These are phyloP conservation scores for Cercis canadensis DNA, from an alignment of 306 rosid species.

Conservation along the genomic window DNA sequence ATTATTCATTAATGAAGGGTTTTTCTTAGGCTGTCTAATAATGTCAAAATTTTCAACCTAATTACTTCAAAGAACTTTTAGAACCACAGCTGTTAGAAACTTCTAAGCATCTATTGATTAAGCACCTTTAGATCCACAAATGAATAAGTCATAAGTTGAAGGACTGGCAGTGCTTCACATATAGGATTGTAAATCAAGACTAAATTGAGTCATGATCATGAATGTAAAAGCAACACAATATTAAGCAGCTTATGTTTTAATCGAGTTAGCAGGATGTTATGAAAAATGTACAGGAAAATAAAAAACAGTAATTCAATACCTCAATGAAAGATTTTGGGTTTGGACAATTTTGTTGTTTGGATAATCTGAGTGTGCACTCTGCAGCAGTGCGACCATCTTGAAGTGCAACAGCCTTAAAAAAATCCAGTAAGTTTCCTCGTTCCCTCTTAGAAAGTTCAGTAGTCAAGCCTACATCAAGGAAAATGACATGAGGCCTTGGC, in stretches of 20 bases:
- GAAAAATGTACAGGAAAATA: constrained; percentile 35
- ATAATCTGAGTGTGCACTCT: constrained; percentile 74
- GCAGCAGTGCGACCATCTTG: constrained; percentile 74
- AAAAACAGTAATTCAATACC: constrained; percentile 47
- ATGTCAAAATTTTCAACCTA: constrained; percentile 11
- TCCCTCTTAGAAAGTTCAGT: constrained; percentile 75
- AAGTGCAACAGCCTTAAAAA: constrained; percentile 79
- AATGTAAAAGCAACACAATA: background rate
- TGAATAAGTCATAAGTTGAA: constrained; percentile 6
- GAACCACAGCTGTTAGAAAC: constrained; percentile 14
- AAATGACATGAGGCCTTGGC: constrained; percentile 78
- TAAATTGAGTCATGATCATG: constrained; percentile 6
- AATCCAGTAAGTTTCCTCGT: constrained; percentile 54
- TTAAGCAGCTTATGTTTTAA: background rate
- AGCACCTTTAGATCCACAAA: constrained; percentile 13
- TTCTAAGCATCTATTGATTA: constrained; percentile 8
- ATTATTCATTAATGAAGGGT: background rate
- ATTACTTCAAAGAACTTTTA: constrained; percentile 10
- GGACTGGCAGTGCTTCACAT: background rate
- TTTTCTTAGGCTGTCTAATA: background rate
- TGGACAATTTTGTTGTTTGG: constrained; percentile 72
- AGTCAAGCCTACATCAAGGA: constrained; percentile 89
- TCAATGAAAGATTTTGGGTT: constrained; percentile 74
- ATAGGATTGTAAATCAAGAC: background rate
- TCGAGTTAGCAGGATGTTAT: constrained; percentile 7